Conservation (phyloP, 106 monocot genomes). For the Phalaenopsis aphrodite region DNA sequence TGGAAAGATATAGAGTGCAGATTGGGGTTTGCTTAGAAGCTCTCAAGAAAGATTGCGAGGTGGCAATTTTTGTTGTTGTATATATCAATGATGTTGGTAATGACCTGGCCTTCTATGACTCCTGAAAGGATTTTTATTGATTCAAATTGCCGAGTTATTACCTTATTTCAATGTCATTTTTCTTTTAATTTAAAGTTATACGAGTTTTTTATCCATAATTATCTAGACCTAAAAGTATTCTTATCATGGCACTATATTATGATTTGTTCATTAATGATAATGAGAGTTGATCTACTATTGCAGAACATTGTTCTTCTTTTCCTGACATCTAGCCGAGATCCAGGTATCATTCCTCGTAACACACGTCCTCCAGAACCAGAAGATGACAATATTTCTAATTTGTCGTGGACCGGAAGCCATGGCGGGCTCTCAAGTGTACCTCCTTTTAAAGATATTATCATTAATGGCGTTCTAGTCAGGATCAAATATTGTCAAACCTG, state of each 20-base stretch:
- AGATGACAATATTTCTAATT: slow-evolving; percentile 4
- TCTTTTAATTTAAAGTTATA: background rate
- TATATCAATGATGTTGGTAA: background rate
- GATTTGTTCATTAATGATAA: background rate
- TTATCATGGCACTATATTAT: background rate
- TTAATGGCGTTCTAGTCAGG: slow-evolving; percentile 5
- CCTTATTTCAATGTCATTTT: background rate
- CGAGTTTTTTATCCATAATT: background rate
- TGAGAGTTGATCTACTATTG: background rate
- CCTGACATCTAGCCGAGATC: slow-evolving; percentile 31
- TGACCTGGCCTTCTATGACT: background rate
- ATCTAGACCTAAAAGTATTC: background rate
- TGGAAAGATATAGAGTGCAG: too few species aligned
- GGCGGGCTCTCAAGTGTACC: slow-evolving; percentile 1
- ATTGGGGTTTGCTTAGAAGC: too few species aligned
- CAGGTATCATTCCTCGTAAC: slow-evolving; percentile 40
- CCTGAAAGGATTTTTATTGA: background rate
- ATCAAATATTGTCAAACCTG: slow-evolving; percentile 15
- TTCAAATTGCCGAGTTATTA: background rate
- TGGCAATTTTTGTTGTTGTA: background rate
- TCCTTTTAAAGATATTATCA: slow-evolving; percentile 6
- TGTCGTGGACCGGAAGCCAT: slow-evolving; percentile 2
- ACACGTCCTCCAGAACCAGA: slow-evolving; percentile 25
- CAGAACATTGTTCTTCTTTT: slow-evolving; percentile 38
- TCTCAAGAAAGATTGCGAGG: too few species aligned